These are phyloP conservation scores for Cicer judaicum DNA, from an alignment of 306 rosid genomes.

Conservation along the genomic window DNA sequence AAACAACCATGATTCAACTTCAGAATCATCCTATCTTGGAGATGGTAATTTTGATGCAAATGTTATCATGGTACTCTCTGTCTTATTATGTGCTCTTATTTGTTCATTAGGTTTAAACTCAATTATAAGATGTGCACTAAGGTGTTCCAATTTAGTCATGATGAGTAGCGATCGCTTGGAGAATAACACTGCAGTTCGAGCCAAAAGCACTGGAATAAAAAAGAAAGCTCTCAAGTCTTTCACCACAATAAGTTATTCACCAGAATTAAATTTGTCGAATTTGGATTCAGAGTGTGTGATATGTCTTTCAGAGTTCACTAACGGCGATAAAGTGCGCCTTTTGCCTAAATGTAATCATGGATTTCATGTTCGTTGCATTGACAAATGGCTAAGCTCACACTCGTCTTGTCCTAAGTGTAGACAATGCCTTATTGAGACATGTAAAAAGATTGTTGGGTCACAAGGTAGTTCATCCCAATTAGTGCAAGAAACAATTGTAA, in stretches of 20 bases:
- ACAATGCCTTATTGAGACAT: constrained; percentile 76
- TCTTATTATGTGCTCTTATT: constrained; percentile 80
- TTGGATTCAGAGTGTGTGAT: constrained; percentile 77
- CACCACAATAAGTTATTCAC: constrained; percentile 59
- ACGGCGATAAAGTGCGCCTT: constrained; percentile 69
- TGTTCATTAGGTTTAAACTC: constrained; percentile 88
- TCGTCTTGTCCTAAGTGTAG: constrained; percentile 95
- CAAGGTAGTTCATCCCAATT: constrained; percentile 53
- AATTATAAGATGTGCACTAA: constrained; percentile 77
- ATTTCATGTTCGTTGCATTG: constrained; percentile 83
- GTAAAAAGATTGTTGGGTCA: constrained; percentile 72
- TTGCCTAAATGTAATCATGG: constrained; percentile 91
- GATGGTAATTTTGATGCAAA: constrained; percentile 78
- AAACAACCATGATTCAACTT: constrained; percentile 23
- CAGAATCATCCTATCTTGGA: constrained; percentile 45
- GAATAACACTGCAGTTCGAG: constrained; percentile 16
- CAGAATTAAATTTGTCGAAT: constrained; percentile 58
- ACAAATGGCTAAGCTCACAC: constrained; percentile 85
- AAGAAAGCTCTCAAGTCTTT: constrained; percentile 81
- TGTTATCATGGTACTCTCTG: constrained; percentile 93
- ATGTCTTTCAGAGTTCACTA: constrained; percentile 70
- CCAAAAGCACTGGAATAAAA: constrained; percentile 66
- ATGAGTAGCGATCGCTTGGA: constrained; percentile 30
- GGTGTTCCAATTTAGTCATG: constrained; percentile 60
- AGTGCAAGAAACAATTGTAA: constrained; percentile 51